These are phyloP conservation scores for Larix kaempferi DNA, from an alignment of 75 land plant species.

Conservation along the genomic window DNA sequence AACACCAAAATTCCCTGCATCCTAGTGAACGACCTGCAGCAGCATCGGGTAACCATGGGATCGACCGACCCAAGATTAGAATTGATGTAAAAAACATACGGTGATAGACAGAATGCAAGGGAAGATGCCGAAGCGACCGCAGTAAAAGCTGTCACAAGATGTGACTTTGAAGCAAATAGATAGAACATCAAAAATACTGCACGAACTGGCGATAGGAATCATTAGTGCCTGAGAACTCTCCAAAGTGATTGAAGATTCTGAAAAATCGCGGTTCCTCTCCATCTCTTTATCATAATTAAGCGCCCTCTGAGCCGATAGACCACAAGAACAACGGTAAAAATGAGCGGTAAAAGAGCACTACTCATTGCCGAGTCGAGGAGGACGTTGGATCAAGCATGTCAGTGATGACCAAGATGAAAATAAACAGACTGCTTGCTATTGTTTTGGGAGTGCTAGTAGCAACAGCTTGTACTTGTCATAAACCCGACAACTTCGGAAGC, in stretches of 20 bases:
- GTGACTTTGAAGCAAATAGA: conserved; percentile 86
- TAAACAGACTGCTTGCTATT: too few relatives aligned
- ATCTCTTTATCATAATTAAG: conserved; percentile 74
- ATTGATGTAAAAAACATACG: conserved; percentile 41
- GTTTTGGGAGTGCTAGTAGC: too few relatives aligned
- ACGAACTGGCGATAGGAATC: conserved; percentile 90
- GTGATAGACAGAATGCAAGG: conserved; percentile 76
- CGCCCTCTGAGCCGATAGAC: conserved; percentile 80
- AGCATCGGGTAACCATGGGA: conserved; percentile 60
- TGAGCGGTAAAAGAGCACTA: too few relatives aligned
- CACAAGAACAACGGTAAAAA: conserved; percentile 67
- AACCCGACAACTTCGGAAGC: too few relatives aligned
- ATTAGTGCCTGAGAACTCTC: conserved; percentile 87
- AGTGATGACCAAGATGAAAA: too few relatives aligned
- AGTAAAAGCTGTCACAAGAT: conserved; percentile 76
- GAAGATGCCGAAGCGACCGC: conserved; percentile 71
- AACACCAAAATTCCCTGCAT: conserved; percentile 50
- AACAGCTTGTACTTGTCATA: too few relatives aligned
- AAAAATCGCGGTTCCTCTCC: conserved; percentile 76
- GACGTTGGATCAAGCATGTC: too few relatives aligned
- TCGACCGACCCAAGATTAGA: conserved; percentile 51
- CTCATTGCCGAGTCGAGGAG: too few relatives aligned
- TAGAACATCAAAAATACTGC: conserved; percentile 94
- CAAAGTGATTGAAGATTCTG: conserved; percentile 80
- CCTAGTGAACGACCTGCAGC: conserved; percentile 63